Evolutionary conservation across 257 asterid species (phyloP), one percentile per base, ranked within the genome.

Genomic region (Solanum arcanum): DNA sequence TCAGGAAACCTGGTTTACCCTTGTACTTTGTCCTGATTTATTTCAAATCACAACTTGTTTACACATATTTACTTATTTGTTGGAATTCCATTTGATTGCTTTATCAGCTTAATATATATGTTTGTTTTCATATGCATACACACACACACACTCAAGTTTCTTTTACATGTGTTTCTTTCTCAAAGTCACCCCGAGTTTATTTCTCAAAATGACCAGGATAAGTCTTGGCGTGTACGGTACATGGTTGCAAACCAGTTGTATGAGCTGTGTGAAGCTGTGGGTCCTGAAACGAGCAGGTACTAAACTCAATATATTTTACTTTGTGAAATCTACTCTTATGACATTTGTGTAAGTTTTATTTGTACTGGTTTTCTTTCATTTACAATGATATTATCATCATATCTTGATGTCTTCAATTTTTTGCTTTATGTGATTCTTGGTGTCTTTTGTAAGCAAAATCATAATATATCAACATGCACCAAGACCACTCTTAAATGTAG

Each of bases 161-260:
- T 29, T 66, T 66, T 66, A 56, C 18, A 12, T 2, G 7, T 12
- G 27, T 37, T 21, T 75, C 27, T 41, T 76, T 27, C 18, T 76
- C 56, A 39, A 68, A 27, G 10, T 74, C 15, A 72, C 69, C 35
- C 6, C 4, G 12, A 18, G 27, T 59, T 31, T 86, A 25, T 84
- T 52, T 49, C n/a, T 29, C 27, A n/a, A 13, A 70, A 15, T 87
- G 49, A 84, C 88, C 95, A 95, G 99, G 99, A 97, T 87, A 97
- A 97, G 90, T 97, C 99, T 83, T 97, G 99, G 99, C 99, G 98
- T 90, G 99, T 97, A 56, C 96, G 99, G 41, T 97, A 97, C 91
- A 93, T 95, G 98, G 98, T 97, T 86, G 98, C 99, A 78, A 97
- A 97, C 91, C 99, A 97, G 86, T 88, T 97, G 90, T 97, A 97